A percentile compares a stretch with the other conserved stretches of the same genome.
phyloP scores from a whole-genome alignment of 108 stramenopile species.

The Aurantiochytrium sp. region DNA sequence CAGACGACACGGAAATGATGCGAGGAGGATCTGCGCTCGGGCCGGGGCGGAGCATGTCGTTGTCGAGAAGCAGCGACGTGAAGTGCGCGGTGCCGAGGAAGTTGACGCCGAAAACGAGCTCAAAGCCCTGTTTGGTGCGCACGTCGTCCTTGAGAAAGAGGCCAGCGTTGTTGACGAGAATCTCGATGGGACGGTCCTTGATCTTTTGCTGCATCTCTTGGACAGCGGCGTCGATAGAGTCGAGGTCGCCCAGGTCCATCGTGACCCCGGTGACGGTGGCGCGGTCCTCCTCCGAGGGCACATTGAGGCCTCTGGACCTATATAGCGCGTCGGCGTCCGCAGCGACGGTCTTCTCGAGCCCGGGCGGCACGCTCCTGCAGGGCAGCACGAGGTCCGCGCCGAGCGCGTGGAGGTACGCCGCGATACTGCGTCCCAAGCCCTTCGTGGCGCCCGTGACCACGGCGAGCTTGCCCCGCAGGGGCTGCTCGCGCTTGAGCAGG shows the following conservation, averaged over 20 bases:
- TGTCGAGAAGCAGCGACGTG: background rate
- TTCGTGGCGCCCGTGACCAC: background rate
- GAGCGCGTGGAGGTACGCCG: background rate
- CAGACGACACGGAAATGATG: conserved; percentile 3
- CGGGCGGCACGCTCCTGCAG: background rate
- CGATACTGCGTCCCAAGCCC: background rate
- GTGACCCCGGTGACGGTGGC: background rate
- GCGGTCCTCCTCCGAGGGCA: background rate
- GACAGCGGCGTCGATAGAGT: background rate
- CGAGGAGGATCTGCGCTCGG: background rate
- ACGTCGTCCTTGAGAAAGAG: background rate
- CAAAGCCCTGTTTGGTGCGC: background rate
- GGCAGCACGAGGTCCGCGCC: background rate
- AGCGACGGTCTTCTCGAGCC: background rate
- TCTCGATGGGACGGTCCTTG: background rate
- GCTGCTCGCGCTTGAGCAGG: background rate
- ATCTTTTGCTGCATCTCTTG: background rate
- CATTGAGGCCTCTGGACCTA: background rate
- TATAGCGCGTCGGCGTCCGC: background rate
- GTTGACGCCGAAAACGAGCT: background rate
- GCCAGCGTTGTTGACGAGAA: conserved; percentile 18
- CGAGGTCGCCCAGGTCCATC: background rate
- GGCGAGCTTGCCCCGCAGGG: background rate
- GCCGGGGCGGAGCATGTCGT: background rate
- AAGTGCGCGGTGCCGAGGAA: background rate